Conservation (phyloP, 2,329 filamentous ascomycete species). For the Cladosporium sp. region DNA sequence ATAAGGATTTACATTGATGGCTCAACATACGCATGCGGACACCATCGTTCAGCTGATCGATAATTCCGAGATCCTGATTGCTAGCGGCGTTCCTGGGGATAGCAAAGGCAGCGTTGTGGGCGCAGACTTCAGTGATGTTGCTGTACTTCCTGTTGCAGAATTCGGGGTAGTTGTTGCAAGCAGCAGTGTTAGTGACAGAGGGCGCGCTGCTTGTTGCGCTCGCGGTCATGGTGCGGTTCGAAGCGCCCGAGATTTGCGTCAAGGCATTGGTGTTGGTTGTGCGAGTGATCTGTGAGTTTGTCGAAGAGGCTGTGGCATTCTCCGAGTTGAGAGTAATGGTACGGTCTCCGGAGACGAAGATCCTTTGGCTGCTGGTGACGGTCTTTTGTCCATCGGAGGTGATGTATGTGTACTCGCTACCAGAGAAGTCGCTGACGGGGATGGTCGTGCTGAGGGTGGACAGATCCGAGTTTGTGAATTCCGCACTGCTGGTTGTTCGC, state of each 20-base stretch:
- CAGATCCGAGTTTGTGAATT: constrained; percentile 23
- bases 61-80: constrained; percentile 68
- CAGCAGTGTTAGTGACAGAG: constrained; percentile 63
- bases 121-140: constrained; percentile 74
- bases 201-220: constrained; percentile 27
- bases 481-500: background rate
- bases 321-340: constrained; percentile 21
- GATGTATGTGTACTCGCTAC: constrained; percentile 26
- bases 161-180: constrained; percentile 71
- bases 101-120: constrained; percentile 79
- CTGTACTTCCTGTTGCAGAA: constrained; percentile 73
- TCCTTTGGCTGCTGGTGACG: background rate
- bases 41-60: constrained; percentile 72
- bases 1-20: too few species aligned
- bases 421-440: constrained; percentile 20
- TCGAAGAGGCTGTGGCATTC: constrained; percentile 20
- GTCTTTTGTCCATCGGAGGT: constrained; percentile 24
- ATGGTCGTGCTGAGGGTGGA: constrained; percentile 22
- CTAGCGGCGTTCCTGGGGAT: constrained; percentile 65
- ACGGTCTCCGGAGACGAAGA: constrained; percentile 5
- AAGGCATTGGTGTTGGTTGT: constrained; percentile 9
- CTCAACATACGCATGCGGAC: constrained; percentile 49
- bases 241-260: constrained; percentile 4
- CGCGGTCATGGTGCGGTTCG: constrained; percentile 20
- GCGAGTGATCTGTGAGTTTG: constrained; percentile 20